A percentile compares a stretch with the other conserved stretches of the same genome.
These are phyloP conservation scores for Fraxinus xanthoxyloides DNA, from an alignment of 305 asterid species.

Conservation along the genomic window DNA sequence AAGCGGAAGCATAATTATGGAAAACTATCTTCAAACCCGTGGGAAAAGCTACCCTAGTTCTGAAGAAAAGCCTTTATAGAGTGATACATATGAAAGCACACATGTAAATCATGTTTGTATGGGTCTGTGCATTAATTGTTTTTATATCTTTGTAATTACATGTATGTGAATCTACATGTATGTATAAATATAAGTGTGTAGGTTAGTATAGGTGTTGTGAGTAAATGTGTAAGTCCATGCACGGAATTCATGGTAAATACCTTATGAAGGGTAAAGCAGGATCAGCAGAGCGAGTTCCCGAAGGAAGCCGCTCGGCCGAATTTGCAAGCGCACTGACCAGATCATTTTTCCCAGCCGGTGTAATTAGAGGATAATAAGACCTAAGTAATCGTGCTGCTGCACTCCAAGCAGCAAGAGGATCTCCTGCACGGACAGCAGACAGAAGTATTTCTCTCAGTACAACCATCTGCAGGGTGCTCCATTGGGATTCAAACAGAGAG, in stretches of 20 bases:
- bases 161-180: not conserved
- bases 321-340: slow-evolving; percentile 80
- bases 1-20: not conserved
- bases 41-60: not conserved
- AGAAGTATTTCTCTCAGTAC: slow-evolving; percentile 92
- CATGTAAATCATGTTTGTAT: not conserved
- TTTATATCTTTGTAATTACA: not conserved
- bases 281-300: slow-evolving; percentile 90
- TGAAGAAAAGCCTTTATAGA: not conserved
- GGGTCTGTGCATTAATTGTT: not conserved
- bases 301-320: slow-evolving; percentile 89
- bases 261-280: slow-evolving; percentile 96
- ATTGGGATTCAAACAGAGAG: slow-evolving; percentile 88
- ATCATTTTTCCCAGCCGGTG: slow-evolving; percentile 97
- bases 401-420: slow-evolving; percentile 99
- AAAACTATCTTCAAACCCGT: not conserved
- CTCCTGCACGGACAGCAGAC: slow-evolving; percentile 97
- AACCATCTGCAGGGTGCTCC: slow-evolving; percentile 99
- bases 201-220: not conserved
- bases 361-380: slow-evolving; percentile 93
- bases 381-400: slow-evolving; percentile 97
- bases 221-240: not conserved
- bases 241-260: slow-evolving; percentile 35
- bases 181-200: not conserved
- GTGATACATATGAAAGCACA: not conserved